Evolutionary conservation across 2,329 filamentous ascomycete genomes (phyloP), one percentile per base, ranked within the genome.

Genomic region (Rhinocladiella mackenziei): DNA sequence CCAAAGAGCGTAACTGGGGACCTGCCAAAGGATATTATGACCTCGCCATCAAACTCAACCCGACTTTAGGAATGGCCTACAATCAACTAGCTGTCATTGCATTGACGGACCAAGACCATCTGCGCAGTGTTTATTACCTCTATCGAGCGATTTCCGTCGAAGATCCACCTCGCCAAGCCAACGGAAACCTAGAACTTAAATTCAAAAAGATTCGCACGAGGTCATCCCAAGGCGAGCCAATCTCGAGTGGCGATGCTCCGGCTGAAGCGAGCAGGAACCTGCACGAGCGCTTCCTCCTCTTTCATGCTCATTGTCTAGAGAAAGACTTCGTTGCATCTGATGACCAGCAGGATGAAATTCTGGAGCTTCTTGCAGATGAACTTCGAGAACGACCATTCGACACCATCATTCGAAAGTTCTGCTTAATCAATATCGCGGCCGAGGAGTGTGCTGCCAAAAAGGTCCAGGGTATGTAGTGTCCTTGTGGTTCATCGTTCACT

Each of bases 81-180:
- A 91, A 98, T 59, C 92, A 97, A 64, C 80, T 92, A 63, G 89
- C 86, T 25, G 86, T 97, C 25, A 83, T 97, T 47, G 83, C 84
- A 48, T 76, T 87, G 35, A 82, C 84, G 40, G 64, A 89, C 57
- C 78, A 77, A 45, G 84, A 91, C 55, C 85, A 94, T 61, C 76
- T 97, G 38, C 80, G 88, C 50, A 83, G 88, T 7, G 83, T 94
- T 20, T 97, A 96, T 65, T 82, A 95, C 63, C 79, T 97, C 29
- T 92, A 95, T 61, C 83, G 89, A 51, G 83, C 89, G 11, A 75
- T 92, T 55, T 81, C 82, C 6, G 82, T 87, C 22, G 74, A 81
- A 39, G 73, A 82, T 29, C 87, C 89, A 3, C 83, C 92, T 59
- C 83, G 84, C 0, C 77, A 83, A 33, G 89, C 88, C 2, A 73